phyloP scores from a whole-genome alignment of 1,284 basidiomycete species.

The Tremellales sp. region DNA sequence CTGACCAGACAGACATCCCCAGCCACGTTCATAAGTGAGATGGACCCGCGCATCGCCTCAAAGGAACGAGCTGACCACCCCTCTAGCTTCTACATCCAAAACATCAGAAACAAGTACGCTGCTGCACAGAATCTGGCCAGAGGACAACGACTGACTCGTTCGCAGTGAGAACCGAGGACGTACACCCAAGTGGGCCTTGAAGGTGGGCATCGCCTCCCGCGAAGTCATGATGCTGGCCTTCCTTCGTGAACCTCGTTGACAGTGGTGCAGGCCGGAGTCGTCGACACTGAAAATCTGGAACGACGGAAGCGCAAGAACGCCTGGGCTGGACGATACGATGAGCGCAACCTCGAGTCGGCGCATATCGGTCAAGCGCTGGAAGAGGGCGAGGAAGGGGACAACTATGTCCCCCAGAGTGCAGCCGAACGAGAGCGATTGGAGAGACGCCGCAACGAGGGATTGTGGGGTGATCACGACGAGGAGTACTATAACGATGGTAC shows the following conservation, averaged over 20 bases:
- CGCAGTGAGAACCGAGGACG: conserved; percentile 69
- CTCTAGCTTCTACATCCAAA: conserved; percentile 85
- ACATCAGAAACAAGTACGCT: conserved; percentile 84
- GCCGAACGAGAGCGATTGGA: conserved; percentile 24
- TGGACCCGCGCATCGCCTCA: neutral
- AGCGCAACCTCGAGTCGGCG: conserved; percentile 68
- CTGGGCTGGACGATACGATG: conserved; percentile 82
- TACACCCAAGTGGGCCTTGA: conserved; percentile 90
- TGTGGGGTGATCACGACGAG: conserved; percentile 44
- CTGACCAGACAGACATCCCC: conserved; percentile 39
- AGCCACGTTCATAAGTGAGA: conserved; percentile 50
- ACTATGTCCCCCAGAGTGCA: conserved; percentile 37
- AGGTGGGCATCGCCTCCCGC: conserved; percentile 30
- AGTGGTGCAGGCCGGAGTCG: conserved; percentile 74
- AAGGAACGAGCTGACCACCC: conserved; percentile 1
- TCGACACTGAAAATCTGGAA: conserved; percentile 69
- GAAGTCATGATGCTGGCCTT: neutral
- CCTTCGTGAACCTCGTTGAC: too few relatives aligned
- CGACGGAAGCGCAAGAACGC: conserved; percentile 73
- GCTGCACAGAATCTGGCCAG: neutral
- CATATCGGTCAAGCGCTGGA: conserved; percentile 68
- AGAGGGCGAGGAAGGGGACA: conserved; percentile 62
- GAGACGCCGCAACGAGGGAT: conserved; percentile 33
- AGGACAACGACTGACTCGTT: neutral
- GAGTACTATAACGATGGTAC: conserved; percentile 47